A percentile compares a stretch with the other conserved stretches of the same genome.
Conservation (phyloP, 306 rosid species). For the Prunus kanzakura region DNA sequence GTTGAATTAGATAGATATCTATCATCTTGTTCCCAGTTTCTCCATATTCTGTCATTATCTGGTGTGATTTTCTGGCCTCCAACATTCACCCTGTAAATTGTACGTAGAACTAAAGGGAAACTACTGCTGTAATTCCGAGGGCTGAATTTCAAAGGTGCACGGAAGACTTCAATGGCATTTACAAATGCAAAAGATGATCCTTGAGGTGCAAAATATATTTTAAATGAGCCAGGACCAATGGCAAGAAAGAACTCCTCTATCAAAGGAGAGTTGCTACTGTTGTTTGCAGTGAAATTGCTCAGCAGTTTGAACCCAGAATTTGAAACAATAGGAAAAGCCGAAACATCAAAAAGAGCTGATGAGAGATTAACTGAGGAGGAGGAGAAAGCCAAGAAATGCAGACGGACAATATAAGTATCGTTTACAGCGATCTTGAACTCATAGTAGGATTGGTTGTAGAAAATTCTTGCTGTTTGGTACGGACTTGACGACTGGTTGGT, state of each 20-base stretch:
- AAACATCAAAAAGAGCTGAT: conserved; percentile 40
- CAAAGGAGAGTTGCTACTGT: not conserved
- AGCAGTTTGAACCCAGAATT: conserved; percentile 30
- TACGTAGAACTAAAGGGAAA: conserved; percentile 12
- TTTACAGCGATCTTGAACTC: not conserved
- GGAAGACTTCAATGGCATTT: conserved; percentile 54
- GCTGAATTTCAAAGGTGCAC: conserved; percentile 19
- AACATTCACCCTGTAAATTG: conserved; percentile 40
- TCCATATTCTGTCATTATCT: not conserved
- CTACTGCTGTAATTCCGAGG: not conserved
- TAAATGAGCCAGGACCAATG: conserved; percentile 1
- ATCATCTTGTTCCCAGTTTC: conserved; percentile 30
- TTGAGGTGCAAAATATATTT: conserved; percentile 26
- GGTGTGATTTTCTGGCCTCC: conserved; percentile 10
- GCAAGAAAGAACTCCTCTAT: conserved; percentile 32
- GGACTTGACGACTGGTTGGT: not conserved
- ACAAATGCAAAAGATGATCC: conserved; percentile 43
- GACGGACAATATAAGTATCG: conserved; percentile 41
- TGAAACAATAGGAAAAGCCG: conserved; percentile 24
- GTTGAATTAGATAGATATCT: not conserved
- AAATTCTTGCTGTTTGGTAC: conserved; percentile 35
- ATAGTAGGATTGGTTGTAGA: not conserved
- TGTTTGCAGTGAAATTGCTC: conserved; percentile 24
- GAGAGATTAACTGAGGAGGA: conserved; percentile 14
- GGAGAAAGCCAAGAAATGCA: conserved; percentile 48